Conservation (phyloP, 495 filamentous ascomycete species). For the Penicillium silybi region DNA sequence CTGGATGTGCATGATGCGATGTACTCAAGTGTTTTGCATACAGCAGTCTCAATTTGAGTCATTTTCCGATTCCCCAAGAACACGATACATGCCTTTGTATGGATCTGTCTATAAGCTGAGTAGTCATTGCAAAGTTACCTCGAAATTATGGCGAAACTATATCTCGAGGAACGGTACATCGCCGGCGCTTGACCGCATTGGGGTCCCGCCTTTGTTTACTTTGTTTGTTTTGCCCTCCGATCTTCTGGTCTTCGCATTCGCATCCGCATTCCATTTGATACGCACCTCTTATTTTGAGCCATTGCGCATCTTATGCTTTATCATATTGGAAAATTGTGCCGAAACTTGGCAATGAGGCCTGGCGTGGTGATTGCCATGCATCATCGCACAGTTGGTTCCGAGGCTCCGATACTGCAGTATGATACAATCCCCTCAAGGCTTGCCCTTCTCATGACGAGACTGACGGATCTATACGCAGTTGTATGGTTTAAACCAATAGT, state of each 20-base stretch:
- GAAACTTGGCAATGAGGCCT: conserved; percentile 3
- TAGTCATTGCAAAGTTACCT: no score
- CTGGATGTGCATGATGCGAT: conserved; percentile 27
- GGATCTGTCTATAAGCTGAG: no score
- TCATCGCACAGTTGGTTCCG: conserved; percentile 5
- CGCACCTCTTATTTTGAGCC: conserved; percentile 9
- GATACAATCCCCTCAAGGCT: background rate
- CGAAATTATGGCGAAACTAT: no score
- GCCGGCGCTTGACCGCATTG: conserved; percentile 20
- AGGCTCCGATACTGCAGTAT: conserved; percentile 4
- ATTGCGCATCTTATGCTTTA: conserved; percentile 8
- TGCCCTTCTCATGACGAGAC: background rate
- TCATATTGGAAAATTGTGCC: background rate
- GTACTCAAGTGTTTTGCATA: conserved; percentile 17
- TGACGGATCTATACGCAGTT: conserved; percentile 3
- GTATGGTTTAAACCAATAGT: conserved; percentile 5
- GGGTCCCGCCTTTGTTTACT: conserved; percentile 30
- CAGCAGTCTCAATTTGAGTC: conserved; percentile 6
- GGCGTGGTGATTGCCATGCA: conserved; percentile 14
- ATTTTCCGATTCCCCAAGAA: background rate
- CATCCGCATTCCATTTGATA: conserved; percentile 7
- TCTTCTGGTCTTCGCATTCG: background rate
- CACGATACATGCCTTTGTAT: background rate
- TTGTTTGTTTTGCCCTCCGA: conserved; percentile 18
- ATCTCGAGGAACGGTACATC: background rate